Evolutionary conservation across 495 filamentous ascomycete species (phyloP), one percentile per base, ranked within the genome.

Genomic region (Neurospora tetrasperma): DNA sequence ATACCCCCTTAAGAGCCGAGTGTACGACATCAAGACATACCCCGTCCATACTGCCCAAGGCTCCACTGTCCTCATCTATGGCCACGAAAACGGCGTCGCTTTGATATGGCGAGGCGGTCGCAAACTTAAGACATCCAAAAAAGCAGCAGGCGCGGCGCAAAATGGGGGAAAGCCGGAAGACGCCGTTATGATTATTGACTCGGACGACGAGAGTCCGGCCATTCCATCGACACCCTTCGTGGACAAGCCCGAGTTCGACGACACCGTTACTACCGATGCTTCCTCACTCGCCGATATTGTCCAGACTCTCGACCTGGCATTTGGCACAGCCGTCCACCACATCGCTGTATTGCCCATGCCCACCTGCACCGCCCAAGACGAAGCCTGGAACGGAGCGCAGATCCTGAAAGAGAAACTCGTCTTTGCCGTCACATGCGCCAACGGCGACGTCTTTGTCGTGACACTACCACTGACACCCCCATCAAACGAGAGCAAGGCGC

Each of bases 71-170:
- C 86, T 96, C 70, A 78, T 97, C 40, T 95, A 96, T 78, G 93
- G 91, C 71, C 90, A 96, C 74, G 90, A 93, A 43, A 90, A 88
- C 78, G 94, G 94, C 35, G 72, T 97, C 40, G 90, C 89, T 46
- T 80, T 96, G 35, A 75, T 94, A 35, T 97, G 94, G 94, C 86
- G 91, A 78, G 94, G 93, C 72, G 94, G 94, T 27, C 86, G 83
- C 39, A 82, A 85, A 23, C 89, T 93, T 73, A 90, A 91, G 71
- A 70, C 76, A 14, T 72, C 79, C 69, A 79, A 80, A 48, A 78
- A 78, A 20, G 66, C 80, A 5, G 69, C 71, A 16, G 83, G 82
- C 6, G 82, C 82, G 42, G 54, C 27, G 27, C 81, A 77, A 9
- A 87, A 86, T 73, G 84, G 84, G 16, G 73, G 78, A 0, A 75